These are phyloP conservation scores for Mariannaea elegans DNA, from an alignment of 2,329 filamentous ascomycete species.

Conservation along the genomic window DNA sequence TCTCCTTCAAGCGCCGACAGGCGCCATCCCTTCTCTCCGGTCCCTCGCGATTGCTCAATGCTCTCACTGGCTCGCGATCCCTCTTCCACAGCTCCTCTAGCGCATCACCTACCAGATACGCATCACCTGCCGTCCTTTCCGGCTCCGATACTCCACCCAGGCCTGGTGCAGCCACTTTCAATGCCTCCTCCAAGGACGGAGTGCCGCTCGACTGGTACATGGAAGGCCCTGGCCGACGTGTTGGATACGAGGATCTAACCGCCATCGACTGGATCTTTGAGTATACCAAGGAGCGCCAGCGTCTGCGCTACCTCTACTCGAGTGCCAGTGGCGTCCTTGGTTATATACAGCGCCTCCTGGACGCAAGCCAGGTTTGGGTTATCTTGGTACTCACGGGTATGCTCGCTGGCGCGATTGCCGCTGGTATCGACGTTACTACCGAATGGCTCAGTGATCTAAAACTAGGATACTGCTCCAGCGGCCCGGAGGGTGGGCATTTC, in stretches of 20 bases:
- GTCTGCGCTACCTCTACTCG: slow-evolving; percentile 78
- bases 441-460: slow-evolving; percentile 96
- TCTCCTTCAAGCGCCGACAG: slow-evolving; percentile 78
- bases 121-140: slow-evolving; percentile 29
- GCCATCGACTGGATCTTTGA: slow-evolving; percentile 99
- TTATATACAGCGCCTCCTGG: slow-evolving; percentile 75
- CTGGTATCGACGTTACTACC: slow-evolving; percentile 87
- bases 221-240: slow-evolving; percentile 87
- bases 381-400: slow-evolving; percentile 87
- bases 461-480: slow-evolving; percentile 83
- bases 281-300: slow-evolving; percentile 93
- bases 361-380: slow-evolving; percentile 92
- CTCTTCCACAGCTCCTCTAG: slow-evolving; percentile 35
- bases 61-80: slow-evolving; percentile 47
- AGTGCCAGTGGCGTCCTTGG: slow-evolving; percentile 76
- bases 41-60: slow-evolving; percentile 59
- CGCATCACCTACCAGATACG: slow-evolving; percentile 27
- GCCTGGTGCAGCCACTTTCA: slow-evolving; percentile 26
- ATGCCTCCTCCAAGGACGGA: slow-evolving; percentile 54
- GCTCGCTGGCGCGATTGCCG: slow-evolving; percentile 84
- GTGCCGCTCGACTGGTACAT: slow-evolving; percentile 81
- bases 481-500: slow-evolving; percentile 80
- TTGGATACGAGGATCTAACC: slow-evolving; percentile 95
- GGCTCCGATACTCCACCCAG: slow-evolving; percentile 22
- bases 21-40: slow-evolving; percentile 59